Conservation (phyloP, 164 flowering plant genomes). For the Dillenia turbinata region DNA sequence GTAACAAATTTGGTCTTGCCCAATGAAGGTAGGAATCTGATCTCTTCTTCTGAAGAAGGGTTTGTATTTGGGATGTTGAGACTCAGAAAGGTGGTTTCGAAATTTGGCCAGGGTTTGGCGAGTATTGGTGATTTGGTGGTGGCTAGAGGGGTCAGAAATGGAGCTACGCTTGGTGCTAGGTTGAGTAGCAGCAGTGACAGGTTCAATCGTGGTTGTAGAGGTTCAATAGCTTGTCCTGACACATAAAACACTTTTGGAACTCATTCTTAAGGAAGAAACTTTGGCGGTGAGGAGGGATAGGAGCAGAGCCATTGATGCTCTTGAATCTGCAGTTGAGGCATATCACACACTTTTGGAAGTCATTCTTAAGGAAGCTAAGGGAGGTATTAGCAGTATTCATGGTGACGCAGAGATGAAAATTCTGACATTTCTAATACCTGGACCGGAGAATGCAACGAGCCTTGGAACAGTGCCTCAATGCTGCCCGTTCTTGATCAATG, state of each 20-base stretch:
- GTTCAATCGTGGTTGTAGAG: neutral
- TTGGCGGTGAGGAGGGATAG: conserved; percentile 27
- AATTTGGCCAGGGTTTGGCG: conserved; percentile 20
- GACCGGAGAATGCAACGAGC: too few species aligned
- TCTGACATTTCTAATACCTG: too few species aligned
- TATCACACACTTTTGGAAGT: conserved; percentile 44
- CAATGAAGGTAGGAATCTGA: conserved; percentile 20
- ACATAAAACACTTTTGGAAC: too few species aligned
- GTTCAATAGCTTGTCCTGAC: conserved; percentile 9
- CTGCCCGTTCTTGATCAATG: too few species aligned
- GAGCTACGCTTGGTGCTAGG: neutral
- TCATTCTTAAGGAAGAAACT: conserved; percentile 30
- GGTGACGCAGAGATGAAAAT: too few species aligned
- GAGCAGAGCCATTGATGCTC: conserved; percentile 34
- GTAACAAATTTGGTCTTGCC: conserved; percentile 19
- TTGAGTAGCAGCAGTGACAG: neutral
- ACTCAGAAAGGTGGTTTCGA: conserved; percentile 15
- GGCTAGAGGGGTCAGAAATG: conserved; percentile 17
- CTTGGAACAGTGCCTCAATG: too few species aligned
- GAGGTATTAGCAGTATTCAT: neutral
- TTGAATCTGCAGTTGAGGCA: conserved; percentile 34
- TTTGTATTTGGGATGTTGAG: conserved; percentile 34
- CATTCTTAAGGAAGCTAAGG: conserved; percentile 44
- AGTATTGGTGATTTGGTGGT: conserved; percentile 30
- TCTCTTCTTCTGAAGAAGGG: conserved; percentile 42